Base-by-base conservation (phyloP, 2,329 filamentous ascomycete species). In the Fusarium virguliforme region DNA sequence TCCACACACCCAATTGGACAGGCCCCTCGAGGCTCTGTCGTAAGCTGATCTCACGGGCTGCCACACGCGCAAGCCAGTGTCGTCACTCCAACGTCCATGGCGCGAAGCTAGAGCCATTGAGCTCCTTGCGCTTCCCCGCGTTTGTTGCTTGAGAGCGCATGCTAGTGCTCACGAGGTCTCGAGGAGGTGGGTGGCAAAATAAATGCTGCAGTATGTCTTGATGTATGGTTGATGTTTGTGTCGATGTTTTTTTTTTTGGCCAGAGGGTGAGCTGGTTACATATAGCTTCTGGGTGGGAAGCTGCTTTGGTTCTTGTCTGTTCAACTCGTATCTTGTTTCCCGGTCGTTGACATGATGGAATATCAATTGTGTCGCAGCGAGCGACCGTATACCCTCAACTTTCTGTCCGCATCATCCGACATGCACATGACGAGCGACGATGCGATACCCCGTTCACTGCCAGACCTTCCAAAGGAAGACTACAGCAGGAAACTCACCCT, bases 51-150 rank as follows among this genome's bases (percentile, higher is more conserved):
- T 48, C 32, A 24, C 32, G 32, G 48, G 30, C 30, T 9, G 57
- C 35, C 48, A 38, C 46, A 43, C 58, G 40, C 48, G 28, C 55
- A n/a, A 64, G 64, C 67, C 38, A 62, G 38, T 73, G 71, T 73
- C 66, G 70, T 73, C 72, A 74, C 72, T 41, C 41, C 40, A 68
- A 43, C 64, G 64, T 62, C 30, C 53, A 53, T 68, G 55, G 61
- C 64, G 53, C 43, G 58, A 56, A 59, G 51, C 57, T 64, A 60
- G 61, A 18, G 22, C 40, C n/a, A 13, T 57, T 46, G 28, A 34
- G 22, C n/a, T 32, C 28, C 41, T 48, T 15, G 43, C 34, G 57
- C 22, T 70, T 64, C 67, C 64, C 67, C 71, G 62, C 68, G 68
- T 71, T 69, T 64, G 68, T 71, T 69, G 62, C 58, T 68, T 55